Evolutionary conservation across 1,139 yeast species (phyloP).

Genomic region (Yamadazyma triangularis): DNA sequence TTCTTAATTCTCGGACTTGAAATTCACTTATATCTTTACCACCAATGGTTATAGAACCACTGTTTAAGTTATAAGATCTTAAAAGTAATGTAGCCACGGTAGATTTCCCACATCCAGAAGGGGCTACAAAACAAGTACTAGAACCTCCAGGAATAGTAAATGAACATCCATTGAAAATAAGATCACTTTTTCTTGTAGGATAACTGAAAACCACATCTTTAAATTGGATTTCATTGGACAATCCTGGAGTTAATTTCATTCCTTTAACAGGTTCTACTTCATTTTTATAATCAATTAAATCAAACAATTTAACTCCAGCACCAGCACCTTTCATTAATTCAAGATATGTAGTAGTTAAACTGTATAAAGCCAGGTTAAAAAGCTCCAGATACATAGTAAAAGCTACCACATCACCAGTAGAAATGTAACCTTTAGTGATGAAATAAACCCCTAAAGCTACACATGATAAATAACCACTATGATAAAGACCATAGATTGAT

Average conservation of each 20-base stretch:
- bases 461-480: slow-evolving; percentile 43
- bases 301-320: slow-evolving; percentile 47
- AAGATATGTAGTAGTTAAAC: slow-evolving; percentile 49
- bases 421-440: slow-evolving; percentile 39
- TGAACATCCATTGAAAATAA: slow-evolving; percentile 60
- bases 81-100: slow-evolving; percentile 73
- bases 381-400: slow-evolving; percentile 49
- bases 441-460: slow-evolving; percentile 43
- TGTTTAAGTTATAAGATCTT: slow-evolving; percentile 56
- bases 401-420: slow-evolving; percentile 45
- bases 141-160: slow-evolving; percentile 64
- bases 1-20: slow-evolving; percentile 68
- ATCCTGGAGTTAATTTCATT: slow-evolving; percentile 20
- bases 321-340: slow-evolving; percentile 56
- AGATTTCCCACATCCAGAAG: slow-evolving; percentile 90
- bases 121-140: slow-evolving; percentile 85
- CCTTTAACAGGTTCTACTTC: slow-evolving; percentile 43
- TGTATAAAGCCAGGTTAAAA: slow-evolving; percentile 45
- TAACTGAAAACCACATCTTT: slow-evolving; percentile 67
- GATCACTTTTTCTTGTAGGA: slow-evolving; percentile 82
- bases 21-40: slow-evolving; percentile 59
- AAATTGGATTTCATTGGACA: slow-evolving; percentile 58
- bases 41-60: slow-evolving; percentile 64
- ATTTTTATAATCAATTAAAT: slow-evolving; percentile 41
- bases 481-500: slow-evolving; percentile 42